Conservation (phyloP, 768 basidiomycete species). For the Kwoniella mangroviensis region DNA sequence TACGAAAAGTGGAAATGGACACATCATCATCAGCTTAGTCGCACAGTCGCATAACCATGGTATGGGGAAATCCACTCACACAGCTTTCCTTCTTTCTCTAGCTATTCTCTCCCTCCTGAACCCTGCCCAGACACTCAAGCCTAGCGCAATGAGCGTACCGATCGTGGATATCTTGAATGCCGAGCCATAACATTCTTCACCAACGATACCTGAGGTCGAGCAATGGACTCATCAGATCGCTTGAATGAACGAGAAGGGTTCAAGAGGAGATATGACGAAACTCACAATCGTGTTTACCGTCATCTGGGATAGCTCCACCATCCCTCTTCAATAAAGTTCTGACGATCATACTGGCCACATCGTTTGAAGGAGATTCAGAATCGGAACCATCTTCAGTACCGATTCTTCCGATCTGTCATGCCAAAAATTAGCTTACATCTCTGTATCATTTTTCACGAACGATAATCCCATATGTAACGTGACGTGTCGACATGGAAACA, state of each 20-base stretch:
- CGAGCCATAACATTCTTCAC: conserved; percentile 44
- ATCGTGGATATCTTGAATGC: conserved; percentile 45
- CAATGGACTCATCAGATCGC: not conserved
- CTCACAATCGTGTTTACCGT: conserved; percentile 45
- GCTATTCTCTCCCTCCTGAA: conserved; percentile 32
- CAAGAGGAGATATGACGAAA: not conserved
- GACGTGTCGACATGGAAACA: not conserved
- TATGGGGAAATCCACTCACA: conserved; percentile 23
- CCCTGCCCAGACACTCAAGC: conserved; percentile 32
- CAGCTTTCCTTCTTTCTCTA: conserved; percentile 24
- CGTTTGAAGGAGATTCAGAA: not conserved
- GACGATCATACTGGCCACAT: not conserved
- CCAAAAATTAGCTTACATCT: not conserved
- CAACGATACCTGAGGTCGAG: conserved; percentile 40
- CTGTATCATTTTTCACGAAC: not conserved
- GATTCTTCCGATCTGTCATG: conserved; percentile 32
- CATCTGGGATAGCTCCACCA: conserved; percentile 30
- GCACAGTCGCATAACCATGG: not conserved
- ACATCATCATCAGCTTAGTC: not conserved
- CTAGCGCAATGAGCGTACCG: conserved; percentile 41
- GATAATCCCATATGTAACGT: too few species aligned
- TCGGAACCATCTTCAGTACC: conserved; percentile 17
- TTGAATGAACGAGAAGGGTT: not conserved
- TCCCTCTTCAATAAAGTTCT: conserved; percentile 18
- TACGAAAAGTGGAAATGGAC: too few species aligned